Base-by-base conservation (phyloP, 768 basidiomycete species). In the Amanita phalloides region DNA sequence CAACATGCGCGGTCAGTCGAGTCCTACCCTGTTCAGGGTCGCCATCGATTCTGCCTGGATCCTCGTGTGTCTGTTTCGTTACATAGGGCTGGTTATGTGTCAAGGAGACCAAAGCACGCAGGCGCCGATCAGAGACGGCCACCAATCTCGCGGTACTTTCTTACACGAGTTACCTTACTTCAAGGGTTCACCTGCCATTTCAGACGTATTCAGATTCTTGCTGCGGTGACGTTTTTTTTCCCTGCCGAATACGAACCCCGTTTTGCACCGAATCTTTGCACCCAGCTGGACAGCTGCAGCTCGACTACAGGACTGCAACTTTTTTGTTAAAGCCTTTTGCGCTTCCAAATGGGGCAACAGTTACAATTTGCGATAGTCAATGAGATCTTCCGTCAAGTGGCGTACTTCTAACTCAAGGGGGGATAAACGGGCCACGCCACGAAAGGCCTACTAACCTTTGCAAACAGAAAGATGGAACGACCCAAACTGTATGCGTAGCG, bases 101-200 rank as follows among this genome's bases (percentile, higher is more conserved):
- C 28, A 17, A 35, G 11, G 46, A 47, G 45, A 43, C 41, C 28
- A 50, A 50, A 39, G 23, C 28, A 38, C 14, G 23, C 26, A 30
- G 10, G 11, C 26, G 37, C 48, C 48, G 41, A 51, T 51, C 49
- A 51, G 44, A 28, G 26, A 30, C 11, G 42, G 39, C 28, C 41
- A 20, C 49, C 49, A 44, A 51, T 43, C 42, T 30, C 17, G 11
- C 44, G 49, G 49, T 11, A 9, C 37, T 41, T 43, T 35, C 13
- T 30, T 14, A 20, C 46, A 14, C 23, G 17, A n/a, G 23, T 48
- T 14, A n/a, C n/a, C 49, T 36, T 36, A 25, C 30, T 26, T 42
- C 21, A 10, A n/a, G 37, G 37, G 14, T 39, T 13, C 36, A 49
- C 36, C 26, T 44, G 25, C 43, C n/a, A 30, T 44, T 30, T 17